Evolutionary conservation across 305 asterid species (phyloP).

Genomic region (Petunia hybrid): DNA sequence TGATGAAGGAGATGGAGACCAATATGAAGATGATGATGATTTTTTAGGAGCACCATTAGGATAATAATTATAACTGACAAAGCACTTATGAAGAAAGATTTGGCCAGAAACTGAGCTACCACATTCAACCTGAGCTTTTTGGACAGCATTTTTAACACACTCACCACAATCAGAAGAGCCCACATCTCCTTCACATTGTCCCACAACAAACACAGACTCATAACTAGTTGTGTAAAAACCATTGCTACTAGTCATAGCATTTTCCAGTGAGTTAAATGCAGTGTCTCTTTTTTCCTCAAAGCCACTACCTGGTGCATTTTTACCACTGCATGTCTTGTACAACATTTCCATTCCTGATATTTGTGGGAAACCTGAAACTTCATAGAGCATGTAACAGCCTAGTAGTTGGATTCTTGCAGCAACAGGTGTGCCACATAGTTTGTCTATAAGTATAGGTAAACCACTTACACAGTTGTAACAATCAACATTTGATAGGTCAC

Average conservation of each 20-base stretch:
- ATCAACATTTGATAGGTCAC: constrained; percentile 82
- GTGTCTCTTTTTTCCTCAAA: constrained; percentile 89
- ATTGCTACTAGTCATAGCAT: constrained; percentile 57
- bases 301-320: constrained; percentile 76
- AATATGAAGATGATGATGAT: constrained; percentile 58
- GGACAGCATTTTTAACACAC: constrained; percentile 91
- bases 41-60: constrained; percentile 74
- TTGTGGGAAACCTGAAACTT: constrained; percentile 84
- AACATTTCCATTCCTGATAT: constrained; percentile 92
- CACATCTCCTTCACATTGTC: constrained; percentile 96
- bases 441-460: constrained; percentile 82
- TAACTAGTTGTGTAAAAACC: constrained; percentile 77
- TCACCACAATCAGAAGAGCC: constrained; percentile 82
- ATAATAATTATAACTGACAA: constrained; percentile 69
- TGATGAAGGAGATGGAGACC: constrained; percentile 60
- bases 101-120: constrained; percentile 92
- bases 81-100: constrained; percentile 84
- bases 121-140: constrained; percentile 96
- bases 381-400: constrained; percentile 95
- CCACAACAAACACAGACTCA: constrained; percentile 73
- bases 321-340: constrained; percentile 83
- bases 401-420: constrained; percentile 94
- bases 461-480: constrained; percentile 83
- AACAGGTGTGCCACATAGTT: constrained; percentile 80
- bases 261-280: constrained; percentile 65